phyloP scores from a whole-genome alignment of 345 rosid species.

The Aquilaria malaccensis region DNA sequence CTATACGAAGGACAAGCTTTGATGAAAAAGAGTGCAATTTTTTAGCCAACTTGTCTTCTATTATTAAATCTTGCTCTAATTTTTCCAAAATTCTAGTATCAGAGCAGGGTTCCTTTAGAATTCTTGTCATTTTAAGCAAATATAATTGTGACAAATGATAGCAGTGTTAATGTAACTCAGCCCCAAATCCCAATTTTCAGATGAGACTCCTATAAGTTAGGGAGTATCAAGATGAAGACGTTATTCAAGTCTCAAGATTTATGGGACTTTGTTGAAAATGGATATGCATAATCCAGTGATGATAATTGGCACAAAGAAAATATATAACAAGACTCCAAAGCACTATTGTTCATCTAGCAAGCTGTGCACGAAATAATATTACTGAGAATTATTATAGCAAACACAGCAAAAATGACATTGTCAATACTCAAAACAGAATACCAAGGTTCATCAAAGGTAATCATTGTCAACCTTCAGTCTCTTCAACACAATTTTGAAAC shows the following conservation, averaged over 20 bases:
- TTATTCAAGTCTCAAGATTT: conserved; percentile 6
- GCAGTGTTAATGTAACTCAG: not conserved
- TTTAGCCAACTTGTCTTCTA: too few species aligned
- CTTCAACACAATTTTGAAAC: not conserved
- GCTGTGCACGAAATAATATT: not conserved
- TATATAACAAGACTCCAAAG: not conserved
- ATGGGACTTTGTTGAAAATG: conserved; percentile 7
- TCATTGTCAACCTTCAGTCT: not conserved
- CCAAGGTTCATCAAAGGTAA: not conserved
- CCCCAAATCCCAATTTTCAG: not conserved
- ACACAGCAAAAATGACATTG: not conserved
- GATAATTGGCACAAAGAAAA: not conserved
- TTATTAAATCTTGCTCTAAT: too few species aligned
- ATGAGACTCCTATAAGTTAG: not conserved
- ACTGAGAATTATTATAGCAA: not conserved
- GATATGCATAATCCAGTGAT: not conserved
- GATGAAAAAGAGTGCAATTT: too few species aligned
- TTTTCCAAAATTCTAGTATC: too few species aligned
- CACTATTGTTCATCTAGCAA: conserved; percentile 4
- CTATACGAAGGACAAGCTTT: too few species aligned
- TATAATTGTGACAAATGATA: not conserved
- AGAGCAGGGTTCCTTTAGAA: too few species aligned
- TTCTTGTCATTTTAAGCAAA: too few species aligned
- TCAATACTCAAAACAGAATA: not conserved
- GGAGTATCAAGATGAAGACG: conserved; percentile 5